Evolutionary conservation across 768 basidiomycete genomes (phyloP), one percentile per base, ranked within the genome.

Genomic region (Boletus huronensis): DNA sequence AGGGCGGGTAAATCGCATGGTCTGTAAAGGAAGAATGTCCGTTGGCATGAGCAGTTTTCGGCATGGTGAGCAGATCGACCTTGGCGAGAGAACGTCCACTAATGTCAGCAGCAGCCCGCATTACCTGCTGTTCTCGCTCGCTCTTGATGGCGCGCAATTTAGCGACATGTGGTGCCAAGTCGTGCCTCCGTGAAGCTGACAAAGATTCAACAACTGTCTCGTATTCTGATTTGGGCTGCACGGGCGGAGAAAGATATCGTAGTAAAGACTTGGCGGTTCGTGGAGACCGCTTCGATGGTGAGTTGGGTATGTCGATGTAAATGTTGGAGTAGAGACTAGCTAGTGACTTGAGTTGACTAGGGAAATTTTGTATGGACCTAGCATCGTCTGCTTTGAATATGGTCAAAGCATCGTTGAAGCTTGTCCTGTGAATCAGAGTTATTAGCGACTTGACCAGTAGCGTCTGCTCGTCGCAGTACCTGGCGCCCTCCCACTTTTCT

Each of bases 401-500:
- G 13, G 70, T 60, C 47, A 81, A 74, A 0, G 84, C 85, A 31
- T 89, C 87, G 6, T 79, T 74, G 29, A 85, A 75, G 28, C 86
- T 79, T 13, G 92, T 90, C 43, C 85, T 83, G 31, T n/a, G 19
- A 57, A 54, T 25, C 23, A 23, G 35, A 29, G 39, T 34, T 26
- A 21, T 64, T 13, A 59, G 50, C 3, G 5, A 38, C 5, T 32
- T 38, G 39, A 43, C 31, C 3, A 17, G 50, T 5, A 26, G n/a
- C 16, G 7, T n/a, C 1, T 21, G 25, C 3, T 13, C 36, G n/a
- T 43, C 8, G 29, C 16, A 63, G 19, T 60, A 83, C 82, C 81
- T 79, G 35, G 93, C 84, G 11, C 97, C 97, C 40, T 96, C 91
- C 97, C 97, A 99, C 60, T 90, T 84, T 66, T 93, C 93, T 62